Conservation (phyloP, 495 filamentous ascomycete species). For the Clohesyomyces aquaticus region DNA sequence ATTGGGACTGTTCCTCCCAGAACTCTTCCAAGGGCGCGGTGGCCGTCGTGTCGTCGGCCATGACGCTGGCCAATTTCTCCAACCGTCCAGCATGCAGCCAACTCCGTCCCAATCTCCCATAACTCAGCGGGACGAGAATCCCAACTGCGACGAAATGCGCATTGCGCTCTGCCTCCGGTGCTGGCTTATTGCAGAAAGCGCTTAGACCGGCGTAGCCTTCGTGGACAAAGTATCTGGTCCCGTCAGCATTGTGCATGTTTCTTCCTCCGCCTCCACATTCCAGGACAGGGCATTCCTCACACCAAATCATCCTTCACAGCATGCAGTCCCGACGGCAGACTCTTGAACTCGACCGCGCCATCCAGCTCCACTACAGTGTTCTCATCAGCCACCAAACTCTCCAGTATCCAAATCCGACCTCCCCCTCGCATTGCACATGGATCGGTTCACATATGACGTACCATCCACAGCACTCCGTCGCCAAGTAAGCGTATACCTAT, state of each 20-base stretch:
- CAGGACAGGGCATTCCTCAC: slow-evolving; percentile 47
- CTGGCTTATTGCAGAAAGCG: slow-evolving; percentile 85
- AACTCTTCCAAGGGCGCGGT: slow-evolving; percentile 72
- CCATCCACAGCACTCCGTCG: slow-evolving; percentile 68
- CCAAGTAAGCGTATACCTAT: slow-evolving; percentile 63
- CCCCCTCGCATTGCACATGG: too few species aligned
- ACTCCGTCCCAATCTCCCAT: slow-evolving; percentile 81
- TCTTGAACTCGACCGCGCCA: slow-evolving; percentile 92
- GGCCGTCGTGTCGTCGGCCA: slow-evolving; percentile 59
- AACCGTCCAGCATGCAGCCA: slow-evolving; percentile 85
- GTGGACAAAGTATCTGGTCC: slow-evolving; percentile 79
- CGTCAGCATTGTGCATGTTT: slow-evolving; percentile 2
- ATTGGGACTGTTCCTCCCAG: slow-evolving; percentile 73
- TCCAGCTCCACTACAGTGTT: slow-evolving; percentile 72
- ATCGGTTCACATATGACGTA: too few species aligned
- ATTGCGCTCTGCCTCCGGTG: slow-evolving; percentile 76
- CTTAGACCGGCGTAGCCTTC: slow-evolving; percentile 84
- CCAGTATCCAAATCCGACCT: too few species aligned
- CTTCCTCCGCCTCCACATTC: background rate
- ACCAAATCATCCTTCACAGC: slow-evolving; percentile 86
- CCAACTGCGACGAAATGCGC: slow-evolving; percentile 92
- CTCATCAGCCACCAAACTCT: slow-evolving; percentile 29
- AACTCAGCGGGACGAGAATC: slow-evolving; percentile 80
- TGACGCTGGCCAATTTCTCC: slow-evolving; percentile 69
- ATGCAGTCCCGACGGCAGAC: slow-evolving; percentile 88